Evolutionary conservation across 495 filamentous ascomycete species (phyloP).

Genomic region (Paragyromitra xinjiangensis): DNA sequence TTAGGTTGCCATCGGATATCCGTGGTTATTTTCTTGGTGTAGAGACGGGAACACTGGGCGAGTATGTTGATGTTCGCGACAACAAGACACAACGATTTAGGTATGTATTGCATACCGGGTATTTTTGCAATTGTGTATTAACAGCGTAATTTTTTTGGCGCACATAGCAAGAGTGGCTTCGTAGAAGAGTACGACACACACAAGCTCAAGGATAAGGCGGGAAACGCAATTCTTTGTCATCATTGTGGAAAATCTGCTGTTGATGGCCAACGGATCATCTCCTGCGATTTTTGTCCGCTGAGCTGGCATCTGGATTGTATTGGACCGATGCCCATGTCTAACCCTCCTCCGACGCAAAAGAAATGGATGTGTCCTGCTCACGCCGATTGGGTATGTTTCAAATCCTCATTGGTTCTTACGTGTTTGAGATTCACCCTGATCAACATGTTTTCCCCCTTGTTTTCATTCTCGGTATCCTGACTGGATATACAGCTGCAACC

Average conservation of each 20-base stretch:
- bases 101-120: conserved; percentile 37
- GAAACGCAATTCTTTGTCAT: conserved; percentile 75
- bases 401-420: conserved; percentile 62
- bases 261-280: conserved; percentile 71
- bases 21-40: conserved; percentile 79
- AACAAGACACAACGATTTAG: conserved; percentile 52
- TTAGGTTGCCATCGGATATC: conserved; percentile 72
- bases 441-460: conserved; percentile 59
- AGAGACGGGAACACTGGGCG: conserved; percentile 74
- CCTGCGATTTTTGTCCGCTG: conserved; percentile 81
- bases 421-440: conserved; percentile 14
- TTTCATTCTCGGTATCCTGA: conserved; percentile 59
- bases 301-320: conserved; percentile 93
- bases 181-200: conserved; percentile 74
- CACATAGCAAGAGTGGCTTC: conserved; percentile 66
- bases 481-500: conserved; percentile 57
- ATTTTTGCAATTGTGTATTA: conserved; percentile 29
- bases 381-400: conserved; percentile 66
- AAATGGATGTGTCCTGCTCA: conserved; percentile 93
- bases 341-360: conserved; percentile 71
- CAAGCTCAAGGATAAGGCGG: conserved; percentile 71
- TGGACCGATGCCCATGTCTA: conserved; percentile 77
- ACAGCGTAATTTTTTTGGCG: conserved; percentile 13
- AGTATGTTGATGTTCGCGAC: conserved; percentile 72
- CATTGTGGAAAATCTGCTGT: conserved; percentile 70